These are phyloP conservation scores for Novymonas esmeraldas DNA, from an alignment of 208 protist genomes.

Conservation along the genomic window DNA sequence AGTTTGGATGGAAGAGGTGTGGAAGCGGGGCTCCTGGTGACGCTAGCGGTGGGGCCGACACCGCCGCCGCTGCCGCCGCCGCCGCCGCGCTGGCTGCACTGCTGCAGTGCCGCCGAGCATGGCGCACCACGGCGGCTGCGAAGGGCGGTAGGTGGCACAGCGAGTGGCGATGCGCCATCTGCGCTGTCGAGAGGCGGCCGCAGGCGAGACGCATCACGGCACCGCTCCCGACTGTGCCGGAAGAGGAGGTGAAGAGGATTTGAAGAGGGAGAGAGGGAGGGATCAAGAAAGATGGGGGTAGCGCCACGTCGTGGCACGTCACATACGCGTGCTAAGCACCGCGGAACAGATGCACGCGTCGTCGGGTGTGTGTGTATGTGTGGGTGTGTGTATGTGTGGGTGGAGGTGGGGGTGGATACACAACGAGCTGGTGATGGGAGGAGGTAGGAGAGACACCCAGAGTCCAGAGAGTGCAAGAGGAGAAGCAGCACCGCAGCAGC, in stretches of 20 bases:
- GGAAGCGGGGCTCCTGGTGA: conserved; percentile 15
- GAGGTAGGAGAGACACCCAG: neutral
- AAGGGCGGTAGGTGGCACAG: neutral
- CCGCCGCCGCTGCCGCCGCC: neutral
- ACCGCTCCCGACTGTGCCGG: no score
- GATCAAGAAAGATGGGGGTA: no score
- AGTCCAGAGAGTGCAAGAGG: neutral
- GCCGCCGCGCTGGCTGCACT: conserved; percentile 1
- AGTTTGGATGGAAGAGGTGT: conserved; percentile 6
- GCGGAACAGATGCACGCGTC: no score
- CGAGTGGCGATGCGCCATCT: neutral
- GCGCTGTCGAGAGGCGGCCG: neutral
- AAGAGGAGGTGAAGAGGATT: neutral
- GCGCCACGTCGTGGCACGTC: no score
- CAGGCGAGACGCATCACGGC: neutral
- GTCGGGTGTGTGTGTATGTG: neutral
- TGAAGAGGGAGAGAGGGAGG: neutral
- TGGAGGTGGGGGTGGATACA: neutral
- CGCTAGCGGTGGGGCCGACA: neutral
- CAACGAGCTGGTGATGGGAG: neutral
- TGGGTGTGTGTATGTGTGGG: neutral
- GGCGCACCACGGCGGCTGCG: no score
- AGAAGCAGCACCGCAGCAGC: neutral
- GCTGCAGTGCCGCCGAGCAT: neutral
- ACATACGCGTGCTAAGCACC: no score